Base-by-base conservation (phyloP, 495 filamentous ascomycete genomes). In the Daldinia childiae region DNA sequence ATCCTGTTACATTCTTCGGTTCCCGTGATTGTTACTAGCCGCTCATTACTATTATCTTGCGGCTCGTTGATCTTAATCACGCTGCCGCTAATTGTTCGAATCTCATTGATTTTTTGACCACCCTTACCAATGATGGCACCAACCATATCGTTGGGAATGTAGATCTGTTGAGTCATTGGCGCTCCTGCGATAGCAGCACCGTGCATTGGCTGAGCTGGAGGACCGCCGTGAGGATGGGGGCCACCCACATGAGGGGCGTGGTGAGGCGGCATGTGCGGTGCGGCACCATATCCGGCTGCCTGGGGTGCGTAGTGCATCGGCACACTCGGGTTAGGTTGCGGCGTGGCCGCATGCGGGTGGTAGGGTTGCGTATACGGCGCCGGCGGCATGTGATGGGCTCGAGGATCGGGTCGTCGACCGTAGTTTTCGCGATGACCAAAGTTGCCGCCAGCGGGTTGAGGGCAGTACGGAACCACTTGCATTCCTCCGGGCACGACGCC, bases 21-120 rank as follows among this genome's bases (percentile, higher is more conserved):
- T 58, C 95, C 95, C 4, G 96, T 98, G 73, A 99, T 97, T 7
- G 95, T 99, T 29, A 99, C 95, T 58, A 99, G 84, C 62, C 95
- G 88, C 82, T 99, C 95, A 76, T 98, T 99, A 85, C 93, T 98
- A 82, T 96, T 98, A 79, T 98, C 96, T 75, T 97, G 95, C 0
- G 95, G 95, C 77, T 99, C 95, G 79, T 99, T 99, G 85, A 99
- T 99, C 87, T 99, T 99, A 78, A 99, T 99, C 12, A 98, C 95
- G 81, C 95, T 98, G 68, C 96, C 96, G 74, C 92, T 96, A 72
- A 99, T 87, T 73, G 96, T 93, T 62, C 95, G 90, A 68, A 99
- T 99, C 83, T 99, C 95, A 77, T 99, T 99, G 85, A 99, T 99
- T 88, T 99, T 99, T 26, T 93, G 92, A 68, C 95, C 95, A 63